Base-by-base conservation (phyloP, 1,284 basidiomycete genomes). In the Marasmius fiardii region DNA sequence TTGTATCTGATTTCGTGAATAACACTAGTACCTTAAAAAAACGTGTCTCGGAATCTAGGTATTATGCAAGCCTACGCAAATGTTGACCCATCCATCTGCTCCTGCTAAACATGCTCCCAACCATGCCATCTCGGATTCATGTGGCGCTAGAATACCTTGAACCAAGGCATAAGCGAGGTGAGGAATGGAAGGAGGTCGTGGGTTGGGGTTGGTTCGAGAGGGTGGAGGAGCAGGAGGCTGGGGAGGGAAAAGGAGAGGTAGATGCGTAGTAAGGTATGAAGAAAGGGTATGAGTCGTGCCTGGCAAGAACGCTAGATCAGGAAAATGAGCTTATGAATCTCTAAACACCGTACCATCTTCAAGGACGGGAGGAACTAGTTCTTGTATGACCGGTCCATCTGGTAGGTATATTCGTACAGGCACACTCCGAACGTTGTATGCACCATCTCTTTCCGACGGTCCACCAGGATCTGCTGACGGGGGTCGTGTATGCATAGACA, bases 11-110 rank as follows among this genome's bases (percentile, higher is more conserved):
- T 31, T 31, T 31, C 28, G 10, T 10, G 28, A 31, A 31, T 31
- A 31, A 31, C 28, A 31, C 5, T 31, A 31, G 4, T 10, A 31
- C 5, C 28, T 4, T 31, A 4, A 31, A 31, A 31, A 31, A 10
- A 4, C 10, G 10, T 10, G 28, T 31, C 28, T 31, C 28, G 10
- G 28, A 10, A 31, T 31, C 39, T 49, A 49, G 4, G 47, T 31
- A 49, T 49, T 51, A 50, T 54, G 51, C 43, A 92, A 71, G 41
- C 89, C 88, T 39, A 95, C 76, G 63, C 92, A 94, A 51, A 96
- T 79, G 63, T 90, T 88, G 24, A 97, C 78, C 95, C 95, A 98
- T 6, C 96, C 96, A 67, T 98, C 96, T 5, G 93, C 92, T 10
- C 94, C 93, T 12, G 88, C 83, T 70, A 98, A 76, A 63, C 92